A percentile compares a stretch with the other conserved stretches of the same genome.
phyloP scores from a whole-genome alignment of 2,329 filamentous ascomycete species.

The Ascocoryne sarcoides region DNA sequence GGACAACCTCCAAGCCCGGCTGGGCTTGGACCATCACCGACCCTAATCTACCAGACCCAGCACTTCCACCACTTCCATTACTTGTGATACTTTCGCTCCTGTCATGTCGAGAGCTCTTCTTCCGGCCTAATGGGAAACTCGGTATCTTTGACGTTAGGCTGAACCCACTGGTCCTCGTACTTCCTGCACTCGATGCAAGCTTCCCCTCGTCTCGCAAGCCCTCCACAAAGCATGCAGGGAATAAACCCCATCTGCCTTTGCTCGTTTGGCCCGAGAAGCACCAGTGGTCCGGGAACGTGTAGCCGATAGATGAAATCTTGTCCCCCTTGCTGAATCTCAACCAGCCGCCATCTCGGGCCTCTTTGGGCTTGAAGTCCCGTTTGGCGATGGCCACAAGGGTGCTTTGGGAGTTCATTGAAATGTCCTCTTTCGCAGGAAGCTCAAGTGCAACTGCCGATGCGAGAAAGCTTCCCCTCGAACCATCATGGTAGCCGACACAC shows the following conservation, averaged over 20 bases:
- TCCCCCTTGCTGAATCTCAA: conserved; percentile 26
- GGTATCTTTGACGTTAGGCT: conserved; percentile 2
- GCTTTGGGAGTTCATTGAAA: conserved; percentile 22
- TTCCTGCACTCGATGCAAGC: not conserved
- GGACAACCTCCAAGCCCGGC: conserved; percentile 9
- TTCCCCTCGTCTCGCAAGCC: conserved; percentile 10
- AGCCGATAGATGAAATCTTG: conserved; percentile 23
- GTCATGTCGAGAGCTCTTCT: conserved; percentile 8
- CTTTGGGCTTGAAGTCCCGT: conserved; percentile 28
- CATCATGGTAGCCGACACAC: conserved; percentile 28
- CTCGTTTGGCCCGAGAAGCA: conserved; percentile 25
- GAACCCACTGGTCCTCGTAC: not conserved
- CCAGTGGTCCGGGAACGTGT: conserved; percentile 25
- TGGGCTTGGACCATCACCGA: not conserved
- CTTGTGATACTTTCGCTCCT: conserved; percentile 9
- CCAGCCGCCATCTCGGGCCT: conserved; percentile 22
- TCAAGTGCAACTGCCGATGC: conserved; percentile 18
- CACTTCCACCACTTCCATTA: conserved; percentile 3
- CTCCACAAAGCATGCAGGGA: conserved; percentile 24
- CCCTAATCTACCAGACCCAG: not conserved
- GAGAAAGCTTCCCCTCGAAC: conserved; percentile 23
- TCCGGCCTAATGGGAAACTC: conserved; percentile 5
- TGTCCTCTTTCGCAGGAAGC: conserved; percentile 19
- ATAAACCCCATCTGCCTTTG: conserved; percentile 27
- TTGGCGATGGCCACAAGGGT: conserved; percentile 19